Percentiles rank a stretch among this genome's conserved stretches.
Evolutionary conservation across 169 alveolate species (phyloP).

Genomic region (Perkinsus olseni): DNA sequence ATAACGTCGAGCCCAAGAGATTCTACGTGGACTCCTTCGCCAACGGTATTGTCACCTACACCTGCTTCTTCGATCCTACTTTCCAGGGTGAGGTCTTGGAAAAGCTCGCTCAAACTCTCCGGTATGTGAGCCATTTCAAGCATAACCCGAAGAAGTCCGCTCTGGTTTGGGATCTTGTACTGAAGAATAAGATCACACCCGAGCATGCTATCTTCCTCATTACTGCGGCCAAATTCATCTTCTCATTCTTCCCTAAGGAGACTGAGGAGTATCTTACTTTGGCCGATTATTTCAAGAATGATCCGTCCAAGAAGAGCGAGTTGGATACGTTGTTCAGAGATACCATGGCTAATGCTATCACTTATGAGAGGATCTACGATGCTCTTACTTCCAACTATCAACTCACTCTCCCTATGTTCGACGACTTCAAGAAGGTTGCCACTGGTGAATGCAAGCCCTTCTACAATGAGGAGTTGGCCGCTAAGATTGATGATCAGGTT

Average conservation of each 20-base stretch:
- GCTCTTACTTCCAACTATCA: neutral
- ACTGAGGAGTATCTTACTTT: neutral
- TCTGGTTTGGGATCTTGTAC: slow-evolving; percentile 3
- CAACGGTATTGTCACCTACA: slow-evolving; percentile 19
- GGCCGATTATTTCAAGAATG: neutral
- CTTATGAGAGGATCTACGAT: neutral
- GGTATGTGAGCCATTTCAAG: slow-evolving; percentile 10
- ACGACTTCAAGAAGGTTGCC: neutral
- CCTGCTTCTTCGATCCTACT: slow-evolving; percentile 9
- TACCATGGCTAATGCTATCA: slow-evolving; percentile 18
- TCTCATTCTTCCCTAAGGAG: neutral
- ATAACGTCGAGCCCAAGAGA: slow-evolving; percentile 7
- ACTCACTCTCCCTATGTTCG: slow-evolving; percentile 7
- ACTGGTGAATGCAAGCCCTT: neutral
- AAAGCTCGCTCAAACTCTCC: neutral
- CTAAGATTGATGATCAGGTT: neutral
- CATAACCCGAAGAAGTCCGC: slow-evolving; percentile 6
- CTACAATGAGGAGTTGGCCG: neutral
- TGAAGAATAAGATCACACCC: neutral
- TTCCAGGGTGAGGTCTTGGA: neutral
- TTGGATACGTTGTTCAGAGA: neutral
- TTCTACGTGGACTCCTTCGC: slow-evolving; percentile 20
- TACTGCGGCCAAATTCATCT: neutral
- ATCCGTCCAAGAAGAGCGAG: neutral
- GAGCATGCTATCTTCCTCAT: neutral